Evolutionary conservation across 2,329 filamentous ascomycete genomes (phyloP).

Genomic region (Lasiodiplodia sp.): DNA sequence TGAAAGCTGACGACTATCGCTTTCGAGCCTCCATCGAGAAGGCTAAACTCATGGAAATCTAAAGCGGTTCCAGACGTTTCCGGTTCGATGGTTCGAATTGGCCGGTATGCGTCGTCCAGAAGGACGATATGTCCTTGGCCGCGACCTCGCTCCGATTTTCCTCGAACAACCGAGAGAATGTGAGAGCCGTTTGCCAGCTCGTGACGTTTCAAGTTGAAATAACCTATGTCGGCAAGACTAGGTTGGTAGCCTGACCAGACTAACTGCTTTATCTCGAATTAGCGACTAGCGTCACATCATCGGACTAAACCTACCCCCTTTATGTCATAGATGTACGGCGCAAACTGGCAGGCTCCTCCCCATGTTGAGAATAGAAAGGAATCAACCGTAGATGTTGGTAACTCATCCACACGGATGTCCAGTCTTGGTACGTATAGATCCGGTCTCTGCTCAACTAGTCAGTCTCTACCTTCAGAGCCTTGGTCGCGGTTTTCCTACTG

Average conservation of each 20-base stretch:
- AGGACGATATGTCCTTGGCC: conserved; percentile 61
- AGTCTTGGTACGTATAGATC: conserved; percentile 1
- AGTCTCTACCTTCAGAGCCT: not conserved
- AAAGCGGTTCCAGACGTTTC: conserved; percentile 48
- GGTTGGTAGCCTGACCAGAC: conserved; percentile 57
- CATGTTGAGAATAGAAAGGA: not conserved
- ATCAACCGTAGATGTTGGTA: not conserved
- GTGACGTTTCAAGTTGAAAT: not conserved
- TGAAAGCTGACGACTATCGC: conserved; percentile 51
- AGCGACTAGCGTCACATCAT: not conserved
- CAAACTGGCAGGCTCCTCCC: conserved; percentile 1
- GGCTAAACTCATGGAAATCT: conserved; percentile 61
- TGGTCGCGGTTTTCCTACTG: not conserved
- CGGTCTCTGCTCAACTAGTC: not conserved
- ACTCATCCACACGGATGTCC: not conserved
- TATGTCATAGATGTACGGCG: conserved; percentile 60
- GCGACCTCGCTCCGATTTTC: conserved; percentile 60
- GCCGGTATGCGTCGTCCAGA: conserved; percentile 58
- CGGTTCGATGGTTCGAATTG: conserved; percentile 45
- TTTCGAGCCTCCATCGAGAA: conserved; percentile 51
- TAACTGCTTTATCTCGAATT: conserved; percentile 46
- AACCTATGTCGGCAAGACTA: conserved; percentile 50
- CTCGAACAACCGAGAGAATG: conserved; percentile 61
- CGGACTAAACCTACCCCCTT: conserved; percentile 47
- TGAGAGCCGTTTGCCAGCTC: conserved; percentile 53